A percentile compares a stretch with the other conserved stretches of the same genome.
Evolutionary conservation across 495 filamentous ascomycete species (phyloP).

Genomic region (Sordaria brevicollis): DNA sequence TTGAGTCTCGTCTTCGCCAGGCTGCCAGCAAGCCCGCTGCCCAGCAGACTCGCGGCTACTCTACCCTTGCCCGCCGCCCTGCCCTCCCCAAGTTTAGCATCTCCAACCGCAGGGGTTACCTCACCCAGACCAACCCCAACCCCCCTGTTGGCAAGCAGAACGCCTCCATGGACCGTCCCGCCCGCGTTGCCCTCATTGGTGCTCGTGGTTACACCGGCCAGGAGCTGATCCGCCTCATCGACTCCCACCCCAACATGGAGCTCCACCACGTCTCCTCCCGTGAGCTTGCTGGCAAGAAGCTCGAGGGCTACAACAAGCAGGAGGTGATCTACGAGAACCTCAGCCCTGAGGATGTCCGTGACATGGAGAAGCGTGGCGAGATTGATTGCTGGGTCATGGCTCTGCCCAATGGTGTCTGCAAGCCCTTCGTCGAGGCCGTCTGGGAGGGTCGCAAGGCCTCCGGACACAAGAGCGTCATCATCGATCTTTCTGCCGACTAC

Average conservation of each 20-base stretch:
- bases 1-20: slow-evolving; percentile 72
- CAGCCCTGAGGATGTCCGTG: slow-evolving; percentile 75
- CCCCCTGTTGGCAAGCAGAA: slow-evolving; percentile 93
- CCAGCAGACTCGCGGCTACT: slow-evolving; percentile 58
- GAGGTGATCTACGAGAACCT: slow-evolving; percentile 91
- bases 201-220: slow-evolving; percentile 95
- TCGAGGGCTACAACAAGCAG: slow-evolving; percentile 88
- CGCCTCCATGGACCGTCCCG: slow-evolving; percentile 67
- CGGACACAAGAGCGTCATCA: slow-evolving; percentile 65
- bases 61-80: slow-evolving; percentile 41
- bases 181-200: slow-evolving; percentile 84
- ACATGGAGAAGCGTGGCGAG: slow-evolving; percentile 83
- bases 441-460: slow-evolving; percentile 50
- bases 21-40: slow-evolving; percentile 47
- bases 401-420: slow-evolving; percentile 92
- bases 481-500: slow-evolving; percentile 93
- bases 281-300: slow-evolving; percentile 80
- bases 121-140: slow-evolving; percentile 86
- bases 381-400: slow-evolving; percentile 99
- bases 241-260: slow-evolving; percentile 88
- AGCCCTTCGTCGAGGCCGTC: slow-evolving; percentile 90
- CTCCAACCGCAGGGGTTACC: slow-evolving; percentile 39
- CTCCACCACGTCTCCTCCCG: slow-evolving; percentile 89
- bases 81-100: slow-evolving; percentile 7
- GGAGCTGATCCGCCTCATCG: slow-evolving; percentile 81